Evolutionary conservation across 257 asterid species (phyloP), one percentile per base, ranked within the genome.

Genomic region (Petunia axillaris): DNA sequence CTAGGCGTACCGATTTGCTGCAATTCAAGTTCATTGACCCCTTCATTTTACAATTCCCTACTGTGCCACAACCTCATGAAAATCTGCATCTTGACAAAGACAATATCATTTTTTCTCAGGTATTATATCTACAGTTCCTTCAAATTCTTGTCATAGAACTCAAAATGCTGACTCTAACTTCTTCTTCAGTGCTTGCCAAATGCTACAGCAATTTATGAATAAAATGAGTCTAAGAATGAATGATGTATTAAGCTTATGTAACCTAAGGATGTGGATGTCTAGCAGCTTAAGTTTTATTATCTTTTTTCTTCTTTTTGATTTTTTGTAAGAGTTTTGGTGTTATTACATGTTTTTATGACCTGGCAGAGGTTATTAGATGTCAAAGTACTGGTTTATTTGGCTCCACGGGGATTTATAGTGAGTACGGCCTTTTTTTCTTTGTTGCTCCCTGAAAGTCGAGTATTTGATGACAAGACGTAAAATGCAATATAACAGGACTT

Each of bases 21-120:
- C 92, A 90, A 85, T 91, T 94, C 75, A 92, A 85, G 86, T 91
- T 83, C 82, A 62, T 9, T 8, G 94, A 94, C 87, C 95, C 98
- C 54, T 52, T 68, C 3, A 41, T 58, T 62, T 46, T 64, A 16
- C 84, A 77, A 48, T 58, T 87, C 43, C 9, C 8, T 48, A 80
- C 78, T 39, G 80, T 37, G 58, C 85, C 88, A 11, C 86, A 83
- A 66, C 86, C 89, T 73, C 87, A 83, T 2, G 89, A 88, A 40
- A 88, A 82, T 75, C 38, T 92, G 64, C 60, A 88, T 66, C 76
- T 94, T 36, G 83, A 88, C 81, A 86, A 82, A 64, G 83, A 86
- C 76, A 66, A 75, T 73, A 60, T 92, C 76, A 63, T 91, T 39
- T 87, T 83, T 52, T 86, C 98, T 1, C 89, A 87, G 97, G 98